Base-by-base conservation (phyloP, 2,329 filamentous ascomycete species). In the Aschersonia sp. region DNA sequence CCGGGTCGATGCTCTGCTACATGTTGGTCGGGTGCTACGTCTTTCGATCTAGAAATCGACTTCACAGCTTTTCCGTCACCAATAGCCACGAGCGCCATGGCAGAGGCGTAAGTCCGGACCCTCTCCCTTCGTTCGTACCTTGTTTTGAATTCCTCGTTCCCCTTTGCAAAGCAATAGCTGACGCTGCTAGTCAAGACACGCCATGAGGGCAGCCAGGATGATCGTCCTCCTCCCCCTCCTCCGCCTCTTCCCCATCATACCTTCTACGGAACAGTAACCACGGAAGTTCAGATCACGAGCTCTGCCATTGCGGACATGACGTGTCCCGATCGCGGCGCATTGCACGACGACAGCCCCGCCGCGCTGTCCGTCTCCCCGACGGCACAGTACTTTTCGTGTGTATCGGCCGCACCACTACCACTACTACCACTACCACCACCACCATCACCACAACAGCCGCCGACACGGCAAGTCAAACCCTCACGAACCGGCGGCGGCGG, bases 21-120 rank as follows among this genome's bases (percentile, higher is more conserved):
- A 60, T 72, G 22, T 62, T 75, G 32, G 74, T 80, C 42, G 76
- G 76, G 29, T 78, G 73, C 54, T 72, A 77, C 45, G 76, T 80
- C 29, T 79, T 79, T 53, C 73, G 71, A 48, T 72, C 75, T 45
- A 65, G 76, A 7, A 79, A 79, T 50, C 66, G 68, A 50, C 62
- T 76, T 45, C 69, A 66, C 41, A 78, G 78, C 57, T 59, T 79
- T 41, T 73, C 73, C 1, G 59, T 57, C 1, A 60, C 60, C 10
- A 64, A 57, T 44, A 61, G 53, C 7, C 53, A 57, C 39, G 61
- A 65, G 7, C 51, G 51, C 9, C 52, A 49, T 5, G 47, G 46
- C 4, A 51, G 51, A 11, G 53, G 49, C 5, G 48, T 46, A 2
- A 51, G 51, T 12, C 66, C 22, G 4, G 22, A 22, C 22, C 22